These are phyloP conservation scores for Solanum tarapatanum DNA, from an alignment of 257 asterid species.

Conservation along the genomic window DNA sequence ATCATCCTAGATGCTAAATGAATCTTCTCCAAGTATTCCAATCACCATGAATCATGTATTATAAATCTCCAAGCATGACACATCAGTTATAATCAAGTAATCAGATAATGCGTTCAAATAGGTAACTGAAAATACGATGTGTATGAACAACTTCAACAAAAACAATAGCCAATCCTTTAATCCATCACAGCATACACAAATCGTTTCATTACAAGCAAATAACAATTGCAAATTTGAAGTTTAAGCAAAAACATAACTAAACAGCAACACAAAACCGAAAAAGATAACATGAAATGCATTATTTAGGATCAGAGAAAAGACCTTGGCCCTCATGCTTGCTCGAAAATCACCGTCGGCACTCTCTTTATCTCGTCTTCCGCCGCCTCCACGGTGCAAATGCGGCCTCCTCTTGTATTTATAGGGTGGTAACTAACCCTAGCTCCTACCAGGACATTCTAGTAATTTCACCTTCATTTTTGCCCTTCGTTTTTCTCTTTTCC, in stretches of 20 bases:
- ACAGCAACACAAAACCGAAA: not conserved
- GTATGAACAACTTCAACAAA: not conserved
- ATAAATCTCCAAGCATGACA: not conserved
- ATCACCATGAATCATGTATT: not conserved
- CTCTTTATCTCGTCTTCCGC: not conserved
- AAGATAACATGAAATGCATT: not conserved
- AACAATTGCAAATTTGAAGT: not conserved
- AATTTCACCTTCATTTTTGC: not conserved
- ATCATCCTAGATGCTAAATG: not conserved
- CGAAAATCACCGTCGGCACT: not conserved
- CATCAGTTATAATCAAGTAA: not conserved
- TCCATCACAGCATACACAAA: not conserved
- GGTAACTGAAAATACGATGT: not conserved
- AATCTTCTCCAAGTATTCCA: not conserved
- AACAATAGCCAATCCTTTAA: not conserved
- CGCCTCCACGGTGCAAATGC: not conserved
- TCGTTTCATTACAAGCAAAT: not conserved
- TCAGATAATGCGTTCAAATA: not conserved
- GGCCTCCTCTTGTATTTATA: not conserved
- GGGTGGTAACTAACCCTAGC: constrained; percentile 5
- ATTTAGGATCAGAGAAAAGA: not conserved
- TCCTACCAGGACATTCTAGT: not conserved
- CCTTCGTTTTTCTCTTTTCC: not conserved
- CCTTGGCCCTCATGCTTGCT: constrained; percentile 20
- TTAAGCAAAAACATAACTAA: not conserved